A percentile compares a stretch with the other conserved stretches of the same genome.
phyloP scores from a whole-genome alignment of 371 early-diverging fungal species.

The Mortierella sp. region DNA sequence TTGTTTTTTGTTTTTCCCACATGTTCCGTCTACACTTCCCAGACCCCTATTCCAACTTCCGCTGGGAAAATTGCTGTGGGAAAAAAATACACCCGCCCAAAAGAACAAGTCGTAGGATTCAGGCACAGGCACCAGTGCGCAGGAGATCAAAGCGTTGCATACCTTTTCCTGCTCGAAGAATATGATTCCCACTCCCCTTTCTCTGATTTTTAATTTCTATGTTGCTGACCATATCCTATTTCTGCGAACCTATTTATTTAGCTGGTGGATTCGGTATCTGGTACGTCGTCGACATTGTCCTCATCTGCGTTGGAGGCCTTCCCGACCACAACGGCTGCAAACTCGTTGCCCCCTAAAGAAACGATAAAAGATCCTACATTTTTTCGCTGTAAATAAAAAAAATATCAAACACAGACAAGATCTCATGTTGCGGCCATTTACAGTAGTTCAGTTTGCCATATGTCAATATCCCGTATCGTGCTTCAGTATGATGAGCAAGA shows the following conservation, averaged over 20 bases:
- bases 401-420: too few relatives aligned
- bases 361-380: too few relatives aligned
- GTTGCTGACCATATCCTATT: conserved; percentile 1
- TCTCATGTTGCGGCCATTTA: too few relatives aligned
- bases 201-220: too few relatives aligned
- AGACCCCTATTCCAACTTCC: not conserved
- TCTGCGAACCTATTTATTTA: not conserved
- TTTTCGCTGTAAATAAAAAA: not conserved
- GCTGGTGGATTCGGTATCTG: conserved; percentile 56
- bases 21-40: too few relatives aligned
- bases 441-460: too few relatives aligned
- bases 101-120: not conserved
- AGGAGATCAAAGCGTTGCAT: not conserved
- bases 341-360: conserved; percentile 27
- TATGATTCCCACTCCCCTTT: too few relatives aligned
- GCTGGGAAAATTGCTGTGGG: conserved; percentile 5
- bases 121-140: not conserved
- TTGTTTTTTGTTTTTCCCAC: not conserved
- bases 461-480: too few relatives aligned
- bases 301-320: conserved; percentile 44
- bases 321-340: conserved; percentile 55
- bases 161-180: not conserved
- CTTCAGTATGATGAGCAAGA: too few relatives aligned
- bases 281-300: conserved; percentile 51
- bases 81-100: not conserved